phyloP scores from a whole-genome alignment of 768 basidiomycete species.

The Boletus pseudopeckii region DNA sequence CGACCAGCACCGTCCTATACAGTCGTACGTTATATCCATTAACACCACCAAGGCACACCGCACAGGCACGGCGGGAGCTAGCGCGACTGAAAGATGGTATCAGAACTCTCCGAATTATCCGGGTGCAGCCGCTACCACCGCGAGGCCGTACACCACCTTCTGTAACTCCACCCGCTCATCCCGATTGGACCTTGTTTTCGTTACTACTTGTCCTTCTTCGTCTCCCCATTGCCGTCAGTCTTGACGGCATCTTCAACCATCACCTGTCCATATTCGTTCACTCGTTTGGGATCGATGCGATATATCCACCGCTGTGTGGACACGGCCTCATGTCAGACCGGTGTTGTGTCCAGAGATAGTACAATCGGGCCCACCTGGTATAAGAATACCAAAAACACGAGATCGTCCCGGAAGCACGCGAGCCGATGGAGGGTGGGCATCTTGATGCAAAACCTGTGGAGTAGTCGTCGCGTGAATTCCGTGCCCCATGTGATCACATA shows the following conservation, averaged over 20 bases:
- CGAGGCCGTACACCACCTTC: conserved; percentile 7
- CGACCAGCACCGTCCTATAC: neutral
- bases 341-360: conserved; percentile 5
- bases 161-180: conserved; percentile 1
- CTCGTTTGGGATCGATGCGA: conserved; percentile 87
- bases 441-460: conserved; percentile 81
- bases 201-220: conserved; percentile 58
- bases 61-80: conserved; percentile 11
- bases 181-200: conserved; percentile 6
- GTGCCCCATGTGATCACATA: conserved; percentile 10
- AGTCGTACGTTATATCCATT: neutral
- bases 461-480: conserved; percentile 13
- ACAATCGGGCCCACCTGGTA: conserved; percentile 66
- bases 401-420: conserved; percentile 86
- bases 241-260: conserved; percentile 45
- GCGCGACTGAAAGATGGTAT: conserved; percentile 4
- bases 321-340: conserved; percentile 16
- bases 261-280: conserved; percentile 96
- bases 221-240: conserved; percentile 42
- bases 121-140: conserved; percentile 2
- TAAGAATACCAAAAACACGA: conserved; percentile 87
- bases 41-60: conserved; percentile 1
- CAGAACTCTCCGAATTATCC: neutral
- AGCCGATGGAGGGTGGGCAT: conserved; percentile 95
- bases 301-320: conserved; percentile 87